phyloP scores from a whole-genome alignment of 371 early-diverging fungal species.

The Mitosporidium daphniae region DNA sequence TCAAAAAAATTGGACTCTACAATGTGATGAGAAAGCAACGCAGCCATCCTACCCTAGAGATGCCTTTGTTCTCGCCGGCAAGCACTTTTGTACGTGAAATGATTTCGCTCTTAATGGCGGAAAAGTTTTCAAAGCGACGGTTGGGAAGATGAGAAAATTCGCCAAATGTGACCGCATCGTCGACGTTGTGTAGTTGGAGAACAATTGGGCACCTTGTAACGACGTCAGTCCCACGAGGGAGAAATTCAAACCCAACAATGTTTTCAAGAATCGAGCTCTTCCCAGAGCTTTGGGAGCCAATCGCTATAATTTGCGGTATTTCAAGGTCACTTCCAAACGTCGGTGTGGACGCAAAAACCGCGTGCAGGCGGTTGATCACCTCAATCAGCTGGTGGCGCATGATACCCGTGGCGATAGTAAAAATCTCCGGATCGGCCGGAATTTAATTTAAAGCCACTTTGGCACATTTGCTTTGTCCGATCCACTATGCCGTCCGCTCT shows the following conservation, averaged over 20 bases:
- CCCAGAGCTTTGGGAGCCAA: slow-evolving; percentile 86
- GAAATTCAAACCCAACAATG: slow-evolving; percentile 83
- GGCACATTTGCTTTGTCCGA: too few species aligned
- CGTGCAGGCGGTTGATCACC: too few species aligned
- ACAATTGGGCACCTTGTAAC: slow-evolving; percentile 93
- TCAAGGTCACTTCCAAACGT: slow-evolving; percentile 1
- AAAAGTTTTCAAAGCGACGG: slow-evolving; percentile 41
- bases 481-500: too few species aligned
- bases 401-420: too few species aligned
- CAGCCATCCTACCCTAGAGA: slow-evolving; percentile 59
- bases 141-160: slow-evolving; percentile 76
- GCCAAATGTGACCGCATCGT: slow-evolving; percentile 18
- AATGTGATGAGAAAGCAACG: slow-evolving; percentile 28
- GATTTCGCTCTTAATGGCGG: slow-evolving; percentile 18
- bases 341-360: too few species aligned
- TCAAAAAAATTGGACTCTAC: slow-evolving; percentile 63
- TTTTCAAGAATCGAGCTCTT: slow-evolving; percentile 92
- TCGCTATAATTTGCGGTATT: slow-evolving; percentile 75
- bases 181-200: slow-evolving; percentile 65
- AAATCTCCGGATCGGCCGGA: too few species aligned
- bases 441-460: too few species aligned
- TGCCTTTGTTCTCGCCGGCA: slow-evolving; percentile 44
- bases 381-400: too few species aligned
- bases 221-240: slow-evolving; percentile 88
- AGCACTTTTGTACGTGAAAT: slow-evolving; percentile 36